Percentiles rank a stretch among this genome's conserved stretches.
Evolutionary conservation across 331 rosid species (phyloP).

Genomic region (Malus hybrid): DNA sequence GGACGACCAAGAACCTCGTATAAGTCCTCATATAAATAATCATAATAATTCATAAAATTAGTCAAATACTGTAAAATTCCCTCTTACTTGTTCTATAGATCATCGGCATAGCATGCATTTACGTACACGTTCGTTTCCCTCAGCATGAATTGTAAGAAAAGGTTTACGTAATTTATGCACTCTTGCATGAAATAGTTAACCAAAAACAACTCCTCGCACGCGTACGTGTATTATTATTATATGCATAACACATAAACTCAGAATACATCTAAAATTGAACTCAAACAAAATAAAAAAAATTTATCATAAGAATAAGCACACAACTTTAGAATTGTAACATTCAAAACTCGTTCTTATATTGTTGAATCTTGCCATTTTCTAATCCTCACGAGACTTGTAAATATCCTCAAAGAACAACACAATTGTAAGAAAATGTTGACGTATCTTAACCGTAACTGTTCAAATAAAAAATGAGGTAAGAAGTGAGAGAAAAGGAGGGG

Average conservation of each 20-base stretch:
- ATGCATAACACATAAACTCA: neutral
- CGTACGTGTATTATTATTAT: too few species aligned
- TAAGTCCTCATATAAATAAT: too few species aligned
- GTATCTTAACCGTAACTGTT: too few species aligned
- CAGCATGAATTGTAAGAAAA: neutral
- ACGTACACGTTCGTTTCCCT: neutral
- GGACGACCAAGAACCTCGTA: neutral
- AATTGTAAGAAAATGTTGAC: too few species aligned
- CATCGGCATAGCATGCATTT: neutral
- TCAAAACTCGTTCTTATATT: neutral
- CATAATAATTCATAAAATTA: too few species aligned
- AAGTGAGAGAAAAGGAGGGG: too few species aligned
- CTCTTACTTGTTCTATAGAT: neutral
- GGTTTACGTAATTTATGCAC: neutral
- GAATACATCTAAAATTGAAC: neutral
- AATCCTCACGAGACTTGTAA: neutral
- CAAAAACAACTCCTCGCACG: neutral
- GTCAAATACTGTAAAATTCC: neutral
- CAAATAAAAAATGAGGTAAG: too few species aligned
- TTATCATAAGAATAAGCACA: neutral
- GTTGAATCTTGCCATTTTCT: neutral
- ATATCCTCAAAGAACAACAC: neutral
- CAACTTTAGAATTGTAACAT: neutral
- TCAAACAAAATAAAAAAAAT: neutral
- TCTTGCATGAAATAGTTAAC: neutral